A percentile compares a stretch with the other conserved stretches of the same genome.
phyloP scores from a whole-genome alignment of 2,329 filamentous ascomycete genomes.

The Venturia aucupariae region DNA sequence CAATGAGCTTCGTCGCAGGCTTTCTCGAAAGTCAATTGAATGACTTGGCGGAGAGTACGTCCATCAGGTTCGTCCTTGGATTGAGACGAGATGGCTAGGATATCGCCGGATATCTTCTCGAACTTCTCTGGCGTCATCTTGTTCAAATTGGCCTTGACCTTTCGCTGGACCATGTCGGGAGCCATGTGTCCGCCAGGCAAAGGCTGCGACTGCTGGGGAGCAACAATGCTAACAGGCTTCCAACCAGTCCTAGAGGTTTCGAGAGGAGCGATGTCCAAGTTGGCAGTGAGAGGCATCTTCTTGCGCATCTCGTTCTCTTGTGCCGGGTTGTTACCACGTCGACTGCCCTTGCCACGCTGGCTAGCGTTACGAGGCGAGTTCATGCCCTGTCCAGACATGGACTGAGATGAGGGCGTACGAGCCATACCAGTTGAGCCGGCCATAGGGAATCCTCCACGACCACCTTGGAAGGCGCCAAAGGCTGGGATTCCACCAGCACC shows the following conservation, averaged over 20 bases:
- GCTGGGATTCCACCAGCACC: constrained; percentile 13
- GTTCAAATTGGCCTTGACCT: constrained; percentile 97
- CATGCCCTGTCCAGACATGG: constrained; percentile 51
- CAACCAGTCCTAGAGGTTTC: constrained; percentile 65
- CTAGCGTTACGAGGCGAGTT: constrained; percentile 63
- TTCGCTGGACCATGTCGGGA: constrained; percentile 90
- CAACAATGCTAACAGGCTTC: constrained; percentile 66
- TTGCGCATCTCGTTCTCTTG: constrained; percentile 65
- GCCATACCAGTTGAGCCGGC: constrained; percentile 49
- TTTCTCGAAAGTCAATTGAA: constrained; percentile 98
- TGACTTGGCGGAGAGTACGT: constrained; percentile 90
- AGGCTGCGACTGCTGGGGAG: constrained; percentile 20
- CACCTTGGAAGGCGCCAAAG: constrained; percentile 38
- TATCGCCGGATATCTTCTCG: constrained; percentile 87
- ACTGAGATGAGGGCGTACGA: constrained; percentile 51
- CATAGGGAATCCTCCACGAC: constrained; percentile 55
- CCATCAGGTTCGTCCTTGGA: constrained; percentile 94
- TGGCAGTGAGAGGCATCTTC: constrained; percentile 84
- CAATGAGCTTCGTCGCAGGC: constrained; percentile 97
- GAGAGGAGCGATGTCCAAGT: constrained; percentile 73
- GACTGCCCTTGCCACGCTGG: constrained; percentile 55
- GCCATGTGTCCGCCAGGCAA: constrained; percentile 55
- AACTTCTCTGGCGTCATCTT: constrained; percentile 99
- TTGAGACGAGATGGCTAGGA: constrained; percentile 83
- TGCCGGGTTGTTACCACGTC: constrained; percentile 42